Percentiles rank a stretch among this genome's conserved stretches.
Evolutionary conservation across 352 stramenopile species (phyloP).

Genomic region (Pythium utonaiense): DNA sequence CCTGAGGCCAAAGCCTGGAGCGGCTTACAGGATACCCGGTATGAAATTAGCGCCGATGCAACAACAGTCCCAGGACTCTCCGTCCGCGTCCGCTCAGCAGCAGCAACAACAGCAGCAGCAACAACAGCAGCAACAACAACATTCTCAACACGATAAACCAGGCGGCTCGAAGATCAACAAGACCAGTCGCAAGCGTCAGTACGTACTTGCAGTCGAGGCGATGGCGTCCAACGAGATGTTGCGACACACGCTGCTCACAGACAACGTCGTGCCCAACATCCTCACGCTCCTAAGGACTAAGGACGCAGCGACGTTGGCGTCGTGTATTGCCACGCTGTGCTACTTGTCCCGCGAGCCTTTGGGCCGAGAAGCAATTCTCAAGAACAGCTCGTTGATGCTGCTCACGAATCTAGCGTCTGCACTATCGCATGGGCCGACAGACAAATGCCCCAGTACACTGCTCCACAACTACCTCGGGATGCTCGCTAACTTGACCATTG

Average conservation of each 20-base stretch:
- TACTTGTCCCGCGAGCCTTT: conserved; percentile 25
- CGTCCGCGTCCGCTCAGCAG: neutral
- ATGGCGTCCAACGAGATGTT: conserved; percentile 61
- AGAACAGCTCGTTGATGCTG: conserved; percentile 44
- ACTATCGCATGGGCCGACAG: neutral
- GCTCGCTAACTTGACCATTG: conserved; percentile 72
- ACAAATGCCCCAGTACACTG: conserved; percentile 17
- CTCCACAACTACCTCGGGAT: conserved; percentile 46
- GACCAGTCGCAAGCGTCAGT: conserved; percentile 55
- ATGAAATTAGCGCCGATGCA: conserved; percentile 51
- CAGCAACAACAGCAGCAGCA: conserved; percentile 3
- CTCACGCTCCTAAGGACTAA: conserved; percentile 61
- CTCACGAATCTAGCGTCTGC: conserved; percentile 29
- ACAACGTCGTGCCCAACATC: conserved; percentile 63
- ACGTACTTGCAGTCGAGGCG: conserved; percentile 51
- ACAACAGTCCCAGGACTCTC: neutral
- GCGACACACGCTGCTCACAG: conserved; percentile 42
- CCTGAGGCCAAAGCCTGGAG: conserved; percentile 26
- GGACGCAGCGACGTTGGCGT: conserved; percentile 42
- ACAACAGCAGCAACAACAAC: conserved; percentile 1
- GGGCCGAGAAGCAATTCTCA: conserved; percentile 49
- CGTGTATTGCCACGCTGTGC: conserved; percentile 57
- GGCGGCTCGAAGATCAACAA: conserved; percentile 25
- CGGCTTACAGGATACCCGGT: conserved; percentile 35
- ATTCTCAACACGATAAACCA: neutral